Percentiles rank a stretch among this genome's conserved stretches.
Evolutionary conservation across 2,329 filamentous ascomycete genomes (phyloP).

Genomic region (Diaporthe vaccinii): DNA sequence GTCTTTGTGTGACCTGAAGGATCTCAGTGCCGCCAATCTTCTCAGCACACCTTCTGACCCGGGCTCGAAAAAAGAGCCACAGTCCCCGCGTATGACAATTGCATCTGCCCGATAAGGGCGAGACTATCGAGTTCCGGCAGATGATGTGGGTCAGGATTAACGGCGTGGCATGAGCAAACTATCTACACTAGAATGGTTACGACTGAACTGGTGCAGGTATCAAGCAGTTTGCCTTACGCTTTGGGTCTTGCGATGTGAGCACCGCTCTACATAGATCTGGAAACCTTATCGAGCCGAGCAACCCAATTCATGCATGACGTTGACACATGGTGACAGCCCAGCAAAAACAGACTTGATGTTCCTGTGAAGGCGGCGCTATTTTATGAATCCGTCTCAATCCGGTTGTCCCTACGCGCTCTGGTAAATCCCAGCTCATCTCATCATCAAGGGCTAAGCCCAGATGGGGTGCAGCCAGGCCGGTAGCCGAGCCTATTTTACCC

Average conservation of each 20-base stretch:
- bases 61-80: background rate
- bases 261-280: background rate
- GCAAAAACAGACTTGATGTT: background rate
- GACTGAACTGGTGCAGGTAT: background rate
- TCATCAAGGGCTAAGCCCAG: background rate
- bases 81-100: background rate
- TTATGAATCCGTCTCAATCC: constrained; percentile 4
- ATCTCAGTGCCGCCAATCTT: background rate
- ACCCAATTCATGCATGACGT: background rate
- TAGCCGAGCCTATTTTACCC: constrained; percentile 14
- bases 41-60: background rate
- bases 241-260: background rate
- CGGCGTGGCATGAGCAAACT: background rate
- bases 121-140: background rate
- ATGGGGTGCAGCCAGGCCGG: constrained; percentile 4
- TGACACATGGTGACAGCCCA: background rate
- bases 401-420: background rate
- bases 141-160: background rate
- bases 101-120: background rate
- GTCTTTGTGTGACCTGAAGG: background rate
- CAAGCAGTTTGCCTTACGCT: background rate
- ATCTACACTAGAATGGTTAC: background rate
- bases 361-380: background rate
- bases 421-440: background rate
- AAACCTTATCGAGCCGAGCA: background rate